phyloP scores from a whole-genome alignment of 139 green algal genomes.

The Haematococcus lacustris region DNA sequence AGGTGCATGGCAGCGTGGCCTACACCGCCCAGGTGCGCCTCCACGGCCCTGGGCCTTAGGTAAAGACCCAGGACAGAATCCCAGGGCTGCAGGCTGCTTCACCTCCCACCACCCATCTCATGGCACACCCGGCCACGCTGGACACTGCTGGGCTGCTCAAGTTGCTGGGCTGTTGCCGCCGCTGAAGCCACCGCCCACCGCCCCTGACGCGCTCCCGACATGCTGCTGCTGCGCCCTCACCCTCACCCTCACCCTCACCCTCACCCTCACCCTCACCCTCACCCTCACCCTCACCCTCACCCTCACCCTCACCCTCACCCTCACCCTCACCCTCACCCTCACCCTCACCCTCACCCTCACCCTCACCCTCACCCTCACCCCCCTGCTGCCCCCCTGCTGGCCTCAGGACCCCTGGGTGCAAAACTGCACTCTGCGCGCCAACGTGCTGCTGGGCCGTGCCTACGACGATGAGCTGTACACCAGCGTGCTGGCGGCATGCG shows the following conservation, averaged over 20 bases:
- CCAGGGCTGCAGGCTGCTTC: too few relatives aligned
- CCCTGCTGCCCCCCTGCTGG: background rate
- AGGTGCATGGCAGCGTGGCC: too few relatives aligned
- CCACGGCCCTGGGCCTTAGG: too few relatives aligned
- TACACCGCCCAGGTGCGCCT: too few relatives aligned
- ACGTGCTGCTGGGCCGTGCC: conserved; percentile 62
- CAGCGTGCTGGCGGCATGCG: conserved; percentile 39
- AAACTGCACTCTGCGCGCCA: conserved; percentile 66
- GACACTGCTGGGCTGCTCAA: too few relatives aligned
- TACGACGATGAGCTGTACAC: conserved; percentile 50
- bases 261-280: background rate
- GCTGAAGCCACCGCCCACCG: background rate
- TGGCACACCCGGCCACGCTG: too few relatives aligned
- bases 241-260: too few relatives aligned
- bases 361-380: background rate
- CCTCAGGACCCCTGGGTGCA: conserved; percentile 77
- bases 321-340: background rate
- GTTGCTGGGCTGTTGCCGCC: too few relatives aligned
- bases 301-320: background rate
- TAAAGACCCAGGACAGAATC: too few relatives aligned
- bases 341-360: background rate
- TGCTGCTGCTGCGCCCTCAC: conserved; percentile 3
- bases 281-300: background rate
- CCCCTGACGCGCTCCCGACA: too few relatives aligned
- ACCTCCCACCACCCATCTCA: too few relatives aligned